Conservation (phyloP, 2,329 filamentous ascomycete genomes). For the Fusarium duplospermum region DNA sequence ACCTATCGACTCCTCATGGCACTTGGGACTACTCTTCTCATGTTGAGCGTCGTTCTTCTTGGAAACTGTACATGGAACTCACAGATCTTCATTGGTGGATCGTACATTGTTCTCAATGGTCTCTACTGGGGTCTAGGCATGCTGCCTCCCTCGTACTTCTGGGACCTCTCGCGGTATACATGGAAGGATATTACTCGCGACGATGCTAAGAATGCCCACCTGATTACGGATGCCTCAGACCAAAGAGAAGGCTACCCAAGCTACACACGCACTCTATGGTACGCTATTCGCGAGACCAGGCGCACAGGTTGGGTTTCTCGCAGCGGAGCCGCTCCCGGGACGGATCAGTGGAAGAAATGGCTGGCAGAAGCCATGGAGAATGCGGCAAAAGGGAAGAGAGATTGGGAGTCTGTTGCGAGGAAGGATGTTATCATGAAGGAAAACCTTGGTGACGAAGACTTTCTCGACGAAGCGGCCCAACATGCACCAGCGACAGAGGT, state of each 20-base stretch:
- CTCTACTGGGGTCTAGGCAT: constrained; percentile 69
- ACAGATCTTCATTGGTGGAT: constrained; percentile 67
- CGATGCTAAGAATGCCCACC: constrained; percentile 53
- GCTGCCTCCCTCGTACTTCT: constrained; percentile 61
- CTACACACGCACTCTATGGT: constrained; percentile 70
- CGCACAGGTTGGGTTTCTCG: constrained; percentile 64
- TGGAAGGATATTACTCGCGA: constrained; percentile 54
- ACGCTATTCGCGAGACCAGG: constrained; percentile 66
- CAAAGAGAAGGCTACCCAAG: constrained; percentile 56
- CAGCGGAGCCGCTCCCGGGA: constrained; percentile 63
- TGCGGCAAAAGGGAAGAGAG: constrained; percentile 46
- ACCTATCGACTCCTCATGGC: constrained; percentile 66
- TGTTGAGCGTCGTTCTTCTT: constrained; percentile 70
- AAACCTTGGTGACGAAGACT: constrained; percentile 27
- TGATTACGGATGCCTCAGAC: constrained; percentile 44
- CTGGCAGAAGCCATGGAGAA: constrained; percentile 59
- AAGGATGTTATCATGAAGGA: constrained; percentile 62
- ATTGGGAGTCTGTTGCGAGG: constrained; percentile 60
- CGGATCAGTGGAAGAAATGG: constrained; percentile 66
- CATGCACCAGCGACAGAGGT: constrained; percentile 46
- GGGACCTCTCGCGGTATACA: constrained; percentile 67
- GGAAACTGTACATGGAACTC: constrained; percentile 72
- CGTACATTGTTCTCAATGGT: constrained; percentile 70
- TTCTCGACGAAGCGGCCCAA: constrained; percentile 45
- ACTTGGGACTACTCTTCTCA: constrained; percentile 68